Base-by-base conservation (phyloP, 352 stramenopile species). In the Pythium chondricola region DNA sequence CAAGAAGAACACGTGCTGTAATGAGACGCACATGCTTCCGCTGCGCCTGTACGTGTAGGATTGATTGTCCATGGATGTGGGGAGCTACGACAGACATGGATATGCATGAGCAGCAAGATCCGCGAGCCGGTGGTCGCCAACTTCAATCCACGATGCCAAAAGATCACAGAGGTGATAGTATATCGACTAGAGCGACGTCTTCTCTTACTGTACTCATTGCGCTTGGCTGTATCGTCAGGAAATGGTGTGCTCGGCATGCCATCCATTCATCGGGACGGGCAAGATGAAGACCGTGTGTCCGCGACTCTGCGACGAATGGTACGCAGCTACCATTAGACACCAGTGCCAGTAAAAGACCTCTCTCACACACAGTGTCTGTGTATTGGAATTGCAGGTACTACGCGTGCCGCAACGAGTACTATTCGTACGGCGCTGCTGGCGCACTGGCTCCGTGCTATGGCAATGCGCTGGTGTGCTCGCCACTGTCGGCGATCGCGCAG, bases 401-500 rank as follows among this genome's bases (percentile, higher is more conserved):
- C 10, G 69, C 79, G 44, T 93, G 82, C 52, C 72, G 81, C 44
- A 52, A 68, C 30, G 82, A 93, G 47, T 93, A 72, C 48, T 93
- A 93, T 48, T 67, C 76, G 26, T 81, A 85, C 41, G 56, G 62
- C n/a, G 71, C 65, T 17, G 54, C 71, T 4, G 77, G 78, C 7
- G 70, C 69, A 16, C 63, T 93, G 39, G 56, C 64, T 42, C 82
- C 82, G 40, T 93, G 82, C 61, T 93, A 89, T 44, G 82, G 82
- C 35, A 89, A 93, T 37, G 79, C 82, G 14, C 60, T 93, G 32
- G 68, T 93, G 30, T 93, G 82, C 50, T 93, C 82, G 27, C 79
- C 68, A 4, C 66, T 93, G 9, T 73, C 70, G 8, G 40, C 45
- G 5, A 91, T 93, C 42, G 71, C 69, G 29, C 30, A 57, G 6